phyloP scores from a whole-genome alignment of 2,329 filamentous ascomycete genomes.

The Sodiomyces alkalinus region DNA sequence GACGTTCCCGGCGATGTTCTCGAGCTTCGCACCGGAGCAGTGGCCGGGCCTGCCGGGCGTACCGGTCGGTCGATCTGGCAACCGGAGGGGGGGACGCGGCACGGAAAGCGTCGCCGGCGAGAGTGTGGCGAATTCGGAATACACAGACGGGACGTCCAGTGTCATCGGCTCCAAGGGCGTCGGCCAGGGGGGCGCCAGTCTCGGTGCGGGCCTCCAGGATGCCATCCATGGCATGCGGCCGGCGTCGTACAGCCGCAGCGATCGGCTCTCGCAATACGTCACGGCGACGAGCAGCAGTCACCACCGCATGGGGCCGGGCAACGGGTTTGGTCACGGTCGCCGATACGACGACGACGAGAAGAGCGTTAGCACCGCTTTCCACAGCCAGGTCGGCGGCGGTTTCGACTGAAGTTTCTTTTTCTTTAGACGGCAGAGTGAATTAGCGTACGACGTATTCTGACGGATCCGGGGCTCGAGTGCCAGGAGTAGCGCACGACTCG shows the following conservation, averaged over 20 bases:
- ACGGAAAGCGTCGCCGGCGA: slow-evolving; percentile 78
- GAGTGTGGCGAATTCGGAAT: slow-evolving; percentile 81
- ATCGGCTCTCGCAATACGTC: slow-evolving; percentile 87
- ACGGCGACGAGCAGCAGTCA: slow-evolving; percentile 52
- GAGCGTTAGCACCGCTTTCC: slow-evolving; percentile 92
- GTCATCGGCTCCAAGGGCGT: slow-evolving; percentile 61
- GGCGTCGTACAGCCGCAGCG: slow-evolving; percentile 59
- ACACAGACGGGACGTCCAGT: slow-evolving; percentile 69
- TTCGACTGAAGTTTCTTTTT: slow-evolving; percentile 41
- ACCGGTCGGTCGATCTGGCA: slow-evolving; percentile 42
- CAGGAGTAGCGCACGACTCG: too few relatives aligned
- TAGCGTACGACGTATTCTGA: slow-evolving; percentile 4
- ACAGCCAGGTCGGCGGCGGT: slow-evolving; percentile 70
- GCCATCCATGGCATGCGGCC: slow-evolving; percentile 49
- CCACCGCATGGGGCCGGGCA: slow-evolving; percentile 51
- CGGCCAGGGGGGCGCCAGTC: slow-evolving; percentile 75
- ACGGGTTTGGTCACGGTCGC: slow-evolving; percentile 45
- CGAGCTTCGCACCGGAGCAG: slow-evolving; percentile 70
- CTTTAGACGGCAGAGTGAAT: too few relatives aligned
- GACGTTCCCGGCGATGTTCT: slow-evolving; percentile 91
- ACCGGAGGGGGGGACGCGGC: slow-evolving; percentile 50
- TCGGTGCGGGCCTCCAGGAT: slow-evolving; percentile 65
- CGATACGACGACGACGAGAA: slow-evolving; percentile 83
- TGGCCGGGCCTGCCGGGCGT: slow-evolving; percentile 76
- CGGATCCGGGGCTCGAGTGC: too few relatives aligned